Conservation (phyloP, 1,284 basidiomycete species). For the Rhodotorula sp. region DNA sequence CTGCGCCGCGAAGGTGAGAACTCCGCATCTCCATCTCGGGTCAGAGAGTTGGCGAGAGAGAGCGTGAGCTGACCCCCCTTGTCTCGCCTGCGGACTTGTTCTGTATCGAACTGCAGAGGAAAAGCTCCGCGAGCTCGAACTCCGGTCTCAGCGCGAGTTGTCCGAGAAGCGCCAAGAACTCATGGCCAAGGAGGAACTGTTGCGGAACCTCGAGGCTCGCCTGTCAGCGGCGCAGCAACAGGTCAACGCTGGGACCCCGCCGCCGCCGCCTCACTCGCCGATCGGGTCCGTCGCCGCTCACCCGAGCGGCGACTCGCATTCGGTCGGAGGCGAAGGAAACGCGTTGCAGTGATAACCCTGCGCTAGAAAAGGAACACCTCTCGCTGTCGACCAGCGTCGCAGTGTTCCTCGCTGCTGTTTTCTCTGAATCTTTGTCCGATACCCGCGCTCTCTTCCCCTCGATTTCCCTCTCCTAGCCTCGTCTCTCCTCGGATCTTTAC, state of each 20-base stretch:
- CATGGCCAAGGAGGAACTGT: conserved; percentile 53
- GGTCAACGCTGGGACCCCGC: not conserved
- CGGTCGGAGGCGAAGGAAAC: not conserved
- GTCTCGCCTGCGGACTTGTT: not conserved
- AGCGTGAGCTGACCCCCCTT: not conserved
- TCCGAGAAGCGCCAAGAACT: conserved; percentile 98
- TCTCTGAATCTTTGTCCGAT: not conserved
- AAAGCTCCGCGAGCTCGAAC: conserved; percentile 96
- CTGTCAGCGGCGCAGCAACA: conserved; percentile 66
- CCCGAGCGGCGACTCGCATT: not conserved
- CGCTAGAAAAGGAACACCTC: not conserved
- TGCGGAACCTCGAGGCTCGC: conserved; percentile 82
- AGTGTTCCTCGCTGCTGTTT: not conserved
- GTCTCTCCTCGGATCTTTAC: no score
- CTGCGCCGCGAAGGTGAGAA: conserved; percentile 74
- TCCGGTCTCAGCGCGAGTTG: conserved; percentile 98
- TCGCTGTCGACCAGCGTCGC: not conserved
- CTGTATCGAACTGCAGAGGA: conserved; percentile 60
- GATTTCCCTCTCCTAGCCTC: no score
- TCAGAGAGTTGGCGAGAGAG: accelerated
- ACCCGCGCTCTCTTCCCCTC: no score
- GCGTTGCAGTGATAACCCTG: not conserved
- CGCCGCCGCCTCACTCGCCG: conserved; percentile 4
- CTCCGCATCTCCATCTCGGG: no score
- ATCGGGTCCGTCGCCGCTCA: not conserved